A percentile compares a stretch with the other conserved stretches of the same genome.
These are phyloP conservation scores for Xerocomus spinulosus DNA, from an alignment of 768 basidiomycete genomes.

Conservation along the genomic window DNA sequence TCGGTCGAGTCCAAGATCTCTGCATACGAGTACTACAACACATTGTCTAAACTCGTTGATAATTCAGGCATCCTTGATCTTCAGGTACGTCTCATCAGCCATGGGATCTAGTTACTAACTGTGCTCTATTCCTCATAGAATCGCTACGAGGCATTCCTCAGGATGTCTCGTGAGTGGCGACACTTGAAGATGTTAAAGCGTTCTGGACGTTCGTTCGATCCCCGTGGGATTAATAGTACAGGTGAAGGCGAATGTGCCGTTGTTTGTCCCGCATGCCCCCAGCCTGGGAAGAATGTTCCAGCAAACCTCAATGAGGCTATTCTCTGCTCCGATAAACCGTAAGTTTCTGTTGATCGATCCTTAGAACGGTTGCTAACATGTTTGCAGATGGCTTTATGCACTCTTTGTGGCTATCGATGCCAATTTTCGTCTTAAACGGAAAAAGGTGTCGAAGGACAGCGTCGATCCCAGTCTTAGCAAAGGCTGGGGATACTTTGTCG, in stretches of 20 bases:
- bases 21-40: slow-evolving; percentile 27
- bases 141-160: neutral
- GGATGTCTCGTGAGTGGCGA: neutral
- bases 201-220: neutral
- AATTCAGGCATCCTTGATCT: slow-evolving; percentile 20
- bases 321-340: neutral
- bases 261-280: neutral
- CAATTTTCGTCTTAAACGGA: slow-evolving; percentile 26
- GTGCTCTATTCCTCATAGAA: no score
- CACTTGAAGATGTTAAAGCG: slow-evolving; percentile 1
- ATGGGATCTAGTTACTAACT: no score
- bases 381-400: slow-evolving; percentile 15
- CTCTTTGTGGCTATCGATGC: slow-evolving; percentile 27
- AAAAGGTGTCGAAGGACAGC: slow-evolving; percentile 9
- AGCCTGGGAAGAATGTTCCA: neutral
- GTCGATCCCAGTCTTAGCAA: slow-evolving; percentile 20
- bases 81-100: neutral
- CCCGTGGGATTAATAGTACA: neutral
- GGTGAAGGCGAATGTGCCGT: neutral
- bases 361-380: neutral
- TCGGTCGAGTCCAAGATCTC: slow-evolving; percentile 27
- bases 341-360: neutral
- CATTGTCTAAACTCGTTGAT: slow-evolving; percentile 21
- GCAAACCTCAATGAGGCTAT: neutral
- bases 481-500: slow-evolving; percentile 25